phyloP scores from a whole-genome alignment of 345 rosid genomes.

The Murraya paniculata region DNA sequence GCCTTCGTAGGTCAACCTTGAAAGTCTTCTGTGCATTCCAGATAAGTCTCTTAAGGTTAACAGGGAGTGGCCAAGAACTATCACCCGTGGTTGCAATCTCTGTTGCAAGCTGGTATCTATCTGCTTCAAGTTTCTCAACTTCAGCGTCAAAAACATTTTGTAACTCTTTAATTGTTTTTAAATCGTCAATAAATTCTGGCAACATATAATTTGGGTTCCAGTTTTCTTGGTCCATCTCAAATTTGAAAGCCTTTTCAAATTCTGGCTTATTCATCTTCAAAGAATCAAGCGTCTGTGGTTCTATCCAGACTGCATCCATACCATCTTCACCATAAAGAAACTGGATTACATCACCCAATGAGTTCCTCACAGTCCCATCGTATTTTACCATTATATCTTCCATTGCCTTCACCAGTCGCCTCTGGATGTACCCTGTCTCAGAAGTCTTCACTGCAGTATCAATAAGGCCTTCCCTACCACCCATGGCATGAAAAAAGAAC shows the following conservation, averaged over 20 bases:
- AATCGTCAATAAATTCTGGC: constrained; percentile 84
- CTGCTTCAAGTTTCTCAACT: constrained; percentile 84
- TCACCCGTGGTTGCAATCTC: constrained; percentile 95
- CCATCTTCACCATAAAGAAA: constrained; percentile 99
- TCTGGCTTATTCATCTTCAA: constrained; percentile 79
- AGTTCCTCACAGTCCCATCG: constrained; percentile 96
- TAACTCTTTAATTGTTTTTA: constrained; percentile 79
- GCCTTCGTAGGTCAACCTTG: constrained; percentile 66
- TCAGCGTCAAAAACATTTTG: constrained; percentile 92
- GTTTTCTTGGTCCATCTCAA: constrained; percentile 72
- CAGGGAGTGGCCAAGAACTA: constrained; percentile 89
- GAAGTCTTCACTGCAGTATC: constrained; percentile 99
- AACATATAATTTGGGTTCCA: constrained; percentile 88
- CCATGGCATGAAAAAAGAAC: constrained; percentile 98
- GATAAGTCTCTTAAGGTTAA: constrained; percentile 87
- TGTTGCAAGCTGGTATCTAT: constrained; percentile 80
- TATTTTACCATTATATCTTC: constrained; percentile 99
- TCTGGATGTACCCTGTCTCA: constrained; percentile 96
- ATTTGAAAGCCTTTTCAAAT: constrained; percentile 72
- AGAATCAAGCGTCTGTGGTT: constrained; percentile 88
- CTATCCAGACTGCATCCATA: constrained; percentile 97
- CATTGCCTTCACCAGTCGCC: constrained; percentile 97
- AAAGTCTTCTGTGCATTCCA: constrained; percentile 99
- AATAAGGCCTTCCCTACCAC: constrained; percentile 98
- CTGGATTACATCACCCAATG: constrained; percentile 92